Conservation (phyloP, 2,329 filamentous ascomycete genomes). For the Rugonectria rugulosa region DNA sequence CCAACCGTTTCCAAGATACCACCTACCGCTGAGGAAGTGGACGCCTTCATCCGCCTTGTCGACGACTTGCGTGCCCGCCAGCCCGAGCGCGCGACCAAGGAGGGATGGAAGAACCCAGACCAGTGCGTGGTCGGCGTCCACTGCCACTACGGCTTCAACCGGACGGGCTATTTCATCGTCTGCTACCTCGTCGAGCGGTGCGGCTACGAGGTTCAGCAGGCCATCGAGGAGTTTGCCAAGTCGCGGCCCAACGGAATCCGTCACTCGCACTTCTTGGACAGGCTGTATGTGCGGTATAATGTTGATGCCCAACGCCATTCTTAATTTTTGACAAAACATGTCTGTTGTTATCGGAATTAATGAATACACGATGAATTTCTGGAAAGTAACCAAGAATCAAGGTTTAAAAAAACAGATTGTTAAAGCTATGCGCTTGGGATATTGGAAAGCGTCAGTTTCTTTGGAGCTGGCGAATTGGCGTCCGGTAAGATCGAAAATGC, state of each 20-base stretch:
- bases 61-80: slow-evolving; percentile 67
- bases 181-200: slow-evolving; percentile 88
- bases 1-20: slow-evolving; percentile 93
- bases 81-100: slow-evolving; percentile 42
- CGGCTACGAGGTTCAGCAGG: slow-evolving; percentile 74
- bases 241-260: slow-evolving; percentile 83
- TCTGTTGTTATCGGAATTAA: background rate
- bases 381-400: background rate
- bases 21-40: slow-evolving; percentile 65
- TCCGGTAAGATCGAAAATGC: slow-evolving; percentile 13
- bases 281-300: slow-evolving; percentile 78
- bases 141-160: slow-evolving; percentile 96
- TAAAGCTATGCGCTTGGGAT: background rate
- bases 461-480: slow-evolving; percentile 7
- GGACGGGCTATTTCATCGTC: slow-evolving; percentile 89
- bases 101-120: slow-evolving; percentile 49
- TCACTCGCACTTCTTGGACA: slow-evolving; percentile 88
- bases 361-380: background rate
- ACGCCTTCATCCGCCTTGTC: slow-evolving; percentile 62
- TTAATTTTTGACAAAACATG: background rate
- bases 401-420: background rate
- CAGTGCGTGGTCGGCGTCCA: slow-evolving; percentile 78
- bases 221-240: slow-evolving; percentile 78
- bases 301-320: slow-evolving; percentile 32
- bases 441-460: slow-evolving; percentile 3